These are phyloP conservation scores for Venustampulla echinocandica DNA, from an alignment of 495 filamentous ascomycete genomes.

Conservation along the genomic window DNA sequence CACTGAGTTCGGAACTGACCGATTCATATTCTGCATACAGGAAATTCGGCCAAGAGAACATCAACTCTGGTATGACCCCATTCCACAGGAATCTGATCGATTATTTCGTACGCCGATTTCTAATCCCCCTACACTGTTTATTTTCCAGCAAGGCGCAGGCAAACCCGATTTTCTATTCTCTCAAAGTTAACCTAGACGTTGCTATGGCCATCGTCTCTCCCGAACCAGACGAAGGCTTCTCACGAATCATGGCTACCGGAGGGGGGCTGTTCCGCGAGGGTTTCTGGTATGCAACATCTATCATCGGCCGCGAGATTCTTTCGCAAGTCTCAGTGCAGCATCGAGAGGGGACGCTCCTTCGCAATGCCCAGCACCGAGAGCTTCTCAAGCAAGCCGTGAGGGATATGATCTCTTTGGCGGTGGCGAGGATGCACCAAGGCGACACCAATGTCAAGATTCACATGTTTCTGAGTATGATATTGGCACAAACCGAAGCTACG, in stretches of 20 bases:
- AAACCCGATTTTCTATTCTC: constrained; percentile 47
- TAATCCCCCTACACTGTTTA: constrained; percentile 44
- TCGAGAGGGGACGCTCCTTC: constrained; percentile 24
- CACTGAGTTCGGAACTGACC: constrained; percentile 35
- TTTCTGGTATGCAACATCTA: constrained; percentile 26
- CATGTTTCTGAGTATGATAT: constrained; percentile 37
- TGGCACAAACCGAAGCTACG: constrained; percentile 33
- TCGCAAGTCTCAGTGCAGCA: constrained; percentile 26
- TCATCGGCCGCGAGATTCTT: constrained; percentile 34
- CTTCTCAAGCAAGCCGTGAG: constrained; percentile 29
- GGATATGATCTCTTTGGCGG: constrained; percentile 26
- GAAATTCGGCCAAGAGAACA: constrained; percentile 16
- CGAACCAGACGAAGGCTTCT: constrained; percentile 31
- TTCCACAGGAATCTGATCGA: constrained; percentile 30
- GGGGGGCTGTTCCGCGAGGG: constrained; percentile 43
- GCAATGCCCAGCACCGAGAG: constrained; percentile 10
- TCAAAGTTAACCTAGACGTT: constrained; percentile 43
- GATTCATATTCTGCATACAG: constrained; percentile 26
- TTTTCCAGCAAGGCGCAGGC: constrained; percentile 40
- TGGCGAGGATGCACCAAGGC: constrained; percentile 34
- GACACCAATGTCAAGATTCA: constrained; percentile 45
- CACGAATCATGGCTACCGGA: constrained; percentile 31
- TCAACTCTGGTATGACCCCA: constrained; percentile 17
- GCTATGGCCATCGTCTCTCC: constrained; percentile 42
- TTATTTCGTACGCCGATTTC: constrained; percentile 40